Evolutionary conservation across 1,139 yeast species (phyloP).

Genomic region (Yarrowia galli): DNA sequence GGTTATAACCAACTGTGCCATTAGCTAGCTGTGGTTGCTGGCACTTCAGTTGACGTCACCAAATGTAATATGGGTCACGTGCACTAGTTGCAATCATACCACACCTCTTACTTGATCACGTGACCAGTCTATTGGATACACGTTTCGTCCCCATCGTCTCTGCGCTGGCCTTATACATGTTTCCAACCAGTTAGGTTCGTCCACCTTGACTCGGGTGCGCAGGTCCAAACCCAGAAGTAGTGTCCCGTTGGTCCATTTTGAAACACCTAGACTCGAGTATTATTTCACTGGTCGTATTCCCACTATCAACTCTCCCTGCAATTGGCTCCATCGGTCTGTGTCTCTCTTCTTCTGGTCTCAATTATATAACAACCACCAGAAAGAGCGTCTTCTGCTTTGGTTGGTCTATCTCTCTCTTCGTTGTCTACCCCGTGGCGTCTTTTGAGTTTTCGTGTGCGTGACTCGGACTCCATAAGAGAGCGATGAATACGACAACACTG

Average conservation of each 20-base stretch:
- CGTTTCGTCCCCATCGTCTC: background rate
- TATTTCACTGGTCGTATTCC: too few relatives aligned
- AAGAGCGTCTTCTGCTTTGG: background rate
- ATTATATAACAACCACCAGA: background rate
- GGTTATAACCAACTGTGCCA: too few relatives aligned
- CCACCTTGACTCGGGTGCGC: constrained; percentile 32
- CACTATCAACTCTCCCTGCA: background rate
- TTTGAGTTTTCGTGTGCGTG: constrained; percentile 10
- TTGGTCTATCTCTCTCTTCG: background rate
- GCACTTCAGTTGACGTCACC: too few relatives aligned
- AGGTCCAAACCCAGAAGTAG: constrained; percentile 29
- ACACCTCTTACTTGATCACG: background rate
- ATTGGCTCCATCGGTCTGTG: background rate
- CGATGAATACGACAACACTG: constrained; percentile 31
- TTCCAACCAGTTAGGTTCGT: constrained; percentile 18
- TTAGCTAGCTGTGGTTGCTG: background rate
- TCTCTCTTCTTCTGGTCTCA: background rate
- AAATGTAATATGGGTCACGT: too few relatives aligned
- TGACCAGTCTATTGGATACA: background rate
- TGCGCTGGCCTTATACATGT: constrained; percentile 2
- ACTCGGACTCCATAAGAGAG: constrained; percentile 32
- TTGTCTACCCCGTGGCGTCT: constrained; percentile 33
- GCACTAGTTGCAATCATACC: too few relatives aligned
- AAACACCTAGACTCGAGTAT: too few relatives aligned
- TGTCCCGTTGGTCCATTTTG: background rate